Conservation (phyloP, 805 yeast species). For the Candida chauliodis region DNA sequence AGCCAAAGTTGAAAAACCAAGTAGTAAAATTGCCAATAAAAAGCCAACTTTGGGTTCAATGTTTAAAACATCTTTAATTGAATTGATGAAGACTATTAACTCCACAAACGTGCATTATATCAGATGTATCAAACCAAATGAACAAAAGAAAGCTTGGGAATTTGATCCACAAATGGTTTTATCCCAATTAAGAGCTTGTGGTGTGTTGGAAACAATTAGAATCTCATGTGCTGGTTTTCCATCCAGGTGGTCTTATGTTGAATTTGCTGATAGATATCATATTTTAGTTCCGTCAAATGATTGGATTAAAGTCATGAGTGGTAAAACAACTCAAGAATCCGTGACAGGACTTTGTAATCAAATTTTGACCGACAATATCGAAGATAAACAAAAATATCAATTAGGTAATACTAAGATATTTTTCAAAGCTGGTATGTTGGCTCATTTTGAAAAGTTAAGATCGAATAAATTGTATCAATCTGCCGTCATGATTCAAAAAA, state of each 20-base stretch:
- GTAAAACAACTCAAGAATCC: conserved; percentile 48
- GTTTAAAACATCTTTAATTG: conserved; percentile 88
- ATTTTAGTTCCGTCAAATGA: conserved; percentile 69
- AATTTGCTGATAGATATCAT: conserved; percentile 86
- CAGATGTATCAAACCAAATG: conserved; percentile 96
- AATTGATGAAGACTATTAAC: conserved; percentile 87
- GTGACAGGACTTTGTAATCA: conserved; percentile 63
- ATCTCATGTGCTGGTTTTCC: conserved; percentile 99
- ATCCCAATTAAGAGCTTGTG: conserved; percentile 95
- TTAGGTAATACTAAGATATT: conserved; percentile 91
- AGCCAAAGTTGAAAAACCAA: conserved; percentile 29
- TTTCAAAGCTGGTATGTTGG: conserved; percentile 95
- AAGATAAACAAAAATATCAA: conserved; percentile 71
- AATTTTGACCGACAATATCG: conserved; percentile 62
- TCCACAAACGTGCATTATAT: conserved; percentile 95
- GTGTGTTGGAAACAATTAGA: conserved; percentile 94
- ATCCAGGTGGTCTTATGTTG: conserved; percentile 90
- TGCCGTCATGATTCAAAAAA: conserved; percentile 83
- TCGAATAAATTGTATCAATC: conserved; percentile 72
- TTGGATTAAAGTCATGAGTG: conserved; percentile 59
- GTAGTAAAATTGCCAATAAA: conserved; percentile 42
- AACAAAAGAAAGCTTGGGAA: conserved; percentile 90
- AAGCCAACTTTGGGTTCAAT: conserved; percentile 95
- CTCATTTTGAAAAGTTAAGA: conserved; percentile 81
- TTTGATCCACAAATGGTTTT: conserved; percentile 94